Percentiles rank a stretch among this genome's conserved stretches.
Conservation (phyloP, 78 protist genomes). For the Protostelium mycophagum region DNA sequence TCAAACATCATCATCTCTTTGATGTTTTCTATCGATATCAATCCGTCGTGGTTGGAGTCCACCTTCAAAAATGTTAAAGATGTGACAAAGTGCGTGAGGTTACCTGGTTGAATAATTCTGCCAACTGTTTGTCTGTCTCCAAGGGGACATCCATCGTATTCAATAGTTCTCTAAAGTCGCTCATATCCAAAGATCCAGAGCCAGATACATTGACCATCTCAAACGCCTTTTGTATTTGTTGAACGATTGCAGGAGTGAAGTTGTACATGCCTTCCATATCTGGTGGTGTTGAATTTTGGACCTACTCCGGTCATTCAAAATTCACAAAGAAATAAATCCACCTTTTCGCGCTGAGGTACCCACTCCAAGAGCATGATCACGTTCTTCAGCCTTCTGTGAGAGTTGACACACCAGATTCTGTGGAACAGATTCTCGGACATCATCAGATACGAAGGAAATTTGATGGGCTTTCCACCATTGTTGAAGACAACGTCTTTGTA, state of each 20-base stretch:
- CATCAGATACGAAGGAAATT: slow-evolving; percentile 14
- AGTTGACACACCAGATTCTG: slow-evolving; percentile 35
- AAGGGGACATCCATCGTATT: neutral
- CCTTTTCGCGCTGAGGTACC: slow-evolving; percentile 17
- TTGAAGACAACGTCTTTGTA: neutral
- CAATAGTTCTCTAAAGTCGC: neutral
- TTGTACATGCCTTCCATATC: neutral
- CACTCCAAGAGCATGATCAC: slow-evolving; percentile 30
- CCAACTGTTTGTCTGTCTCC: neutral
- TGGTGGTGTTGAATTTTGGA: neutral
- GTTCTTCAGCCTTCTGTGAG: slow-evolving; percentile 60
- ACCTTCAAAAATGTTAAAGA: neutral
- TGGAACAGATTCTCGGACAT: slow-evolving; percentile 57
- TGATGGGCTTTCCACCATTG: slow-evolving; percentile 12
- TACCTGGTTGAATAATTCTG: neutral
- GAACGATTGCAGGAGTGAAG: neutral
- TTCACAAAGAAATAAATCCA: neutral
- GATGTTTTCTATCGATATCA: neutral
- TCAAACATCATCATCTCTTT: neutral
- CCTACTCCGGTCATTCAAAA: neutral
- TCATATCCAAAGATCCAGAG: neutral
- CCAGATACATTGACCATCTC: neutral
- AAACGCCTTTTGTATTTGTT: neutral
- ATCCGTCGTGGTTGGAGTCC: neutral
- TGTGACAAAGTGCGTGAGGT: neutral